phyloP scores from a whole-genome alignment of 176 grass and related monocot genomes.

The Raddia guianensis region DNA sequence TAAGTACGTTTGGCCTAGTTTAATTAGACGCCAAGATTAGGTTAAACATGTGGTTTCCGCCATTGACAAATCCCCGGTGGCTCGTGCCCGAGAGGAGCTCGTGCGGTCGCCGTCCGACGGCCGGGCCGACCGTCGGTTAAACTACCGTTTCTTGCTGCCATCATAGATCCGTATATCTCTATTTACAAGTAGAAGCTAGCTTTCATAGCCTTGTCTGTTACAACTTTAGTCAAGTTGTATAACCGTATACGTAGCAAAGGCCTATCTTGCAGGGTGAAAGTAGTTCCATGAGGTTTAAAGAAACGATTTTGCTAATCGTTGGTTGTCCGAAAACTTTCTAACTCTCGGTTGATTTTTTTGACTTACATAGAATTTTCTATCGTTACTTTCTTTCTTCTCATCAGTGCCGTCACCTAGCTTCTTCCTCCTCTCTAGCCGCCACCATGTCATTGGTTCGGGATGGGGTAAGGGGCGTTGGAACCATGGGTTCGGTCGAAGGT shows the following conservation, averaged over 20 bases:
- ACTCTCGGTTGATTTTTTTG: too few species aligned
- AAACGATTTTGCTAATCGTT: neutral
- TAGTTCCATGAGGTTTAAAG: neutral
- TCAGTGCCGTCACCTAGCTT: too few species aligned
- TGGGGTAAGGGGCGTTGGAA: too few species aligned
- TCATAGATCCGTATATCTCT: neutral
- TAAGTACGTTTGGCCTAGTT: neutral
- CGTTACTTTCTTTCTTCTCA: too few species aligned
- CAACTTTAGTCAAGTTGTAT: too few species aligned
- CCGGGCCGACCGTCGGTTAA: constrained; percentile 44
- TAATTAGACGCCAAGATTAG: constrained; percentile 16
- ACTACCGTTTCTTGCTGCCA: constrained; percentile 12
- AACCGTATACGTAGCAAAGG: neutral
- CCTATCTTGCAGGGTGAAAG: neutral
- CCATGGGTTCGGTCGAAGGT: too few species aligned
- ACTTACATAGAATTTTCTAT: too few species aligned
- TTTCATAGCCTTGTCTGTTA: too few species aligned
- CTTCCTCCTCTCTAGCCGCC: too few species aligned
- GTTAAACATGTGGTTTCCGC: constrained; percentile 34
- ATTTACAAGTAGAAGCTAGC: constrained; percentile 15
- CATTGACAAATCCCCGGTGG: neutral
- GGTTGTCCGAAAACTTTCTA: too few species aligned
- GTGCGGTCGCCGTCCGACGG: constrained; percentile 22
- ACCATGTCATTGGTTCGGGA: too few species aligned
- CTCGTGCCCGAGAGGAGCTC: neutral